Base-by-base conservation (phyloP, 2,329 filamentous ascomycete genomes). In the Colletotrichum truncatum region DNA sequence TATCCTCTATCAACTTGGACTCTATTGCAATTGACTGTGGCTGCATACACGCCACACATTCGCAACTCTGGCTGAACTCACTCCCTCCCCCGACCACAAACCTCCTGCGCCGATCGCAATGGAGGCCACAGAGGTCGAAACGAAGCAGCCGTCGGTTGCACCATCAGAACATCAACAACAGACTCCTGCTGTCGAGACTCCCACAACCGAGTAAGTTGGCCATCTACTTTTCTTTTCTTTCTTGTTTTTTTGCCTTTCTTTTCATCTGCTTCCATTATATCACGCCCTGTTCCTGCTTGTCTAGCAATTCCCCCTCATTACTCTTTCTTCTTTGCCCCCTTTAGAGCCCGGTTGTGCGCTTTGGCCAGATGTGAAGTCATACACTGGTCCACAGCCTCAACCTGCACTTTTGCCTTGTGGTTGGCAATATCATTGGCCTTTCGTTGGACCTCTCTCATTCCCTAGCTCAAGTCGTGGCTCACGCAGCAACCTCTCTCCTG, bases 341-440 rank as follows among this genome's bases (percentile, higher is more conserved):
- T 14, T n/a, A n/a, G 16, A 30, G 18, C 23, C 14, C 49, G 25
- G 21, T 18, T 12, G 39, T 25, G 18, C 57, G 58, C 49, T 45
- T 55, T 62, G 63, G 32, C 51, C 51, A 56, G 34, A 56, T 57
- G 57, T 66, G 63, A 66, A 66, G 63, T 66, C 63, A 66, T 56
- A 41, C 49, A 55, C 43, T 45, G 28, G 26, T 25, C 30, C 18
- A 18, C 52, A 32, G 30, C 45, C 25, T 21, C 25, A 21, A n/a
- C 26, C 18, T 49, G 46, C 30, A 26, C 46, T 23, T 49, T 26
- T 26, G 16, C 26, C 18, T 49, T 26, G 28, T 16, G 11, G n/a
- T 43, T 43, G 39, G 18, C 39, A 43, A 25, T 21, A 28, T 51
- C 32, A 10, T 43, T 36, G 12, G 9, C 23, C 38, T 43, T 48